These are phyloP conservation scores for Fusarium aywerte DNA, from an alignment of 2,329 filamentous ascomycete species.

Conservation along the genomic window DNA sequence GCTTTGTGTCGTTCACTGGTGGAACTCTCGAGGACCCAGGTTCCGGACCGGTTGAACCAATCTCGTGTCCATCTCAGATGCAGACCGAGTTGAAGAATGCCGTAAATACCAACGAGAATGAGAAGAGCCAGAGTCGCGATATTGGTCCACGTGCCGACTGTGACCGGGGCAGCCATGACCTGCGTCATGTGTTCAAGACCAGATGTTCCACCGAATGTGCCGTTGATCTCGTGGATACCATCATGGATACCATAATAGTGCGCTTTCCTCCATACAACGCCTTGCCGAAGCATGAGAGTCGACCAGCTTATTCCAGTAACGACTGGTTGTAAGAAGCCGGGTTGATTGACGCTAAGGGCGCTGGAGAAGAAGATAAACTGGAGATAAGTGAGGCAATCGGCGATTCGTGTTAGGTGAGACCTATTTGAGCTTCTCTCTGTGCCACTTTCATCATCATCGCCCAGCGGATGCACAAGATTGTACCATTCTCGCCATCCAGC, in stretches of 20 bases:
- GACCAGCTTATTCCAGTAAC: slow-evolving; percentile 76
- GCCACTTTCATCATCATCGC: slow-evolving; percentile 22
- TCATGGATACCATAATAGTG: slow-evolving; percentile 53
- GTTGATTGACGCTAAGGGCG: slow-evolving; percentile 75
- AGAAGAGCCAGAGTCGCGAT: slow-evolving; percentile 73
- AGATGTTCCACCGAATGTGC: slow-evolving; percentile 63
- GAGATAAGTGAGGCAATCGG: slow-evolving; percentile 76
- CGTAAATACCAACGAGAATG: slow-evolving; percentile 67
- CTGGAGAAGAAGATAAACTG: slow-evolving; percentile 79
- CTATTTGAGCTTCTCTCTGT: slow-evolving; percentile 4
- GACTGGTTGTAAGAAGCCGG: slow-evolving; percentile 77
- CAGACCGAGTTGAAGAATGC: slow-evolving; percentile 59
- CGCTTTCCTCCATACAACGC: slow-evolving; percentile 40
- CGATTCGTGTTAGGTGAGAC: slow-evolving; percentile 41
- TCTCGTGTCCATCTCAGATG: slow-evolving; percentile 53
- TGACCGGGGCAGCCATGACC: slow-evolving; percentile 71
- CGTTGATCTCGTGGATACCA: slow-evolving; percentile 73
- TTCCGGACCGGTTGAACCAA: slow-evolving; percentile 52
- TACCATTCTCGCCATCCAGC: slow-evolving; percentile 32
- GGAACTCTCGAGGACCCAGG: slow-evolving; percentile 22
- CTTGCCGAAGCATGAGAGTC: slow-evolving; percentile 66
- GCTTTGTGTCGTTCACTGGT: slow-evolving; percentile 54
- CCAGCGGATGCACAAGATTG: slow-evolving; percentile 8
- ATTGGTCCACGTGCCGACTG: slow-evolving; percentile 73
- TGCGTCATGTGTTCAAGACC: slow-evolving; percentile 76